Evolutionary conservation across 2,329 filamentous ascomycete genomes (phyloP).

Genomic region (Phialocephala subalpina): DNA sequence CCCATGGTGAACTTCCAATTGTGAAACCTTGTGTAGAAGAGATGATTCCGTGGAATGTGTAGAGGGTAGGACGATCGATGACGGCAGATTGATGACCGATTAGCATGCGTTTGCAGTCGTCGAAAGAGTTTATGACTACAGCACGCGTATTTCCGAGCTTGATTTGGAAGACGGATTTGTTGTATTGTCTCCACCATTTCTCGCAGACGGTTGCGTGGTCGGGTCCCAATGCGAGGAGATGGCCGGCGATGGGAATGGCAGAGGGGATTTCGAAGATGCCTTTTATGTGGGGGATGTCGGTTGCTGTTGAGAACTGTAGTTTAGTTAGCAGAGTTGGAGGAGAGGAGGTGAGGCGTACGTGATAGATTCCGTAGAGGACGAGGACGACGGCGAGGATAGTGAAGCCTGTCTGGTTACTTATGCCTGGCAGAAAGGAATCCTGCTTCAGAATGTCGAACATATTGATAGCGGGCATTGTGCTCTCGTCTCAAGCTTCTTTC

Average conservation of each 20-base stretch:
- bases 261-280: conserved; percentile 59
- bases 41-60: conserved; percentile 62
- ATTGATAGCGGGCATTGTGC: background rate
- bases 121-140: conserved; percentile 61
- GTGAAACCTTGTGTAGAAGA: conserved; percentile 61
- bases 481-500: background rate
- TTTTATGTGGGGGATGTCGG: conserved; percentile 57
- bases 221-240: conserved; percentile 58
- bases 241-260: conserved; percentile 57
- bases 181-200: conserved; percentile 56
- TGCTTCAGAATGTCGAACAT: conserved; percentile 15
- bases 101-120: conserved; percentile 59
- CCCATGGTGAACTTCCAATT: conserved; percentile 61
- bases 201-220: conserved; percentile 61
- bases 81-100: conserved; percentile 57
- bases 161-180: conserved; percentile 59
- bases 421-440: conserved; percentile 19
- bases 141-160: conserved; percentile 60
- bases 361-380: conserved; percentile 21
- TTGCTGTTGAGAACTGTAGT: conserved; percentile 42
- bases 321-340: conserved; percentile 12
- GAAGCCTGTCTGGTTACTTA: conserved; percentile 23
- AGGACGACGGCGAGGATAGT: background rate
- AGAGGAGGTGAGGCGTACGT: conserved; percentile 12
- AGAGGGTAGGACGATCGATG: conserved; percentile 58